A percentile compares a stretch with the other conserved stretches of the same genome.
Evolutionary conservation across 2,329 filamentous ascomycete species (phyloP).

Genomic region (Diaporthe eres): DNA sequence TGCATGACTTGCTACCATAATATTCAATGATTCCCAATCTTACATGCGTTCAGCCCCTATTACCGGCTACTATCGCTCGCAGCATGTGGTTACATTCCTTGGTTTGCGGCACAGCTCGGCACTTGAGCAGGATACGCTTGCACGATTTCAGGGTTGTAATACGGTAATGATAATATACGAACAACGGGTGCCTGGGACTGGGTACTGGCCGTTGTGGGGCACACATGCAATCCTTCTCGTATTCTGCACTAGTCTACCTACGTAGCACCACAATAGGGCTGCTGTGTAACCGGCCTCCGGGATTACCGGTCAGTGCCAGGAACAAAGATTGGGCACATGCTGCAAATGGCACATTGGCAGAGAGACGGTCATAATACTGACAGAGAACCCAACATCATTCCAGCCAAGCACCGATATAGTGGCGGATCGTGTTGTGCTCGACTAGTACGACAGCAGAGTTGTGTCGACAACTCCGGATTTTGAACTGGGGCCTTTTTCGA

Average conservation of each 20-base stretch:
- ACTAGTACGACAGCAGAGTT: too few species aligned
- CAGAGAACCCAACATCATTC: not conserved
- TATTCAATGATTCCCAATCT: not conserved
- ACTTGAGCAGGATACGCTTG: not conserved
- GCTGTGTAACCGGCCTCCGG: not conserved
- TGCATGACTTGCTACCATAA: not conserved
- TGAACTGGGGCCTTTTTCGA: too few species aligned
- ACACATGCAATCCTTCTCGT: conserved; percentile 22
- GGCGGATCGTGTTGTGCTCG: not conserved
- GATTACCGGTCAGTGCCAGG: not conserved
- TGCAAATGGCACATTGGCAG: not conserved
- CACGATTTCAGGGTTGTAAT: not conserved
- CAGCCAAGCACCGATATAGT: not conserved
- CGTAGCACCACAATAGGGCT: not conserved
- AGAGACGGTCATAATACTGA: not conserved
- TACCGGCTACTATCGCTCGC: too few species aligned
- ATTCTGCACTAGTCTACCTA: not conserved
- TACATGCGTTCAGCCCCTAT: not conserved
- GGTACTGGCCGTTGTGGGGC: conserved; percentile 9
- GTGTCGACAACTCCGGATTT: too few species aligned
- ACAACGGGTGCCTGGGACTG: not conserved
- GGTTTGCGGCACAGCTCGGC: not conserved
- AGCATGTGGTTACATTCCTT: not conserved
- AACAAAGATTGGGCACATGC: not conserved
- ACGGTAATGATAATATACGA: not conserved